Conservation (phyloP, 2,329 filamentous ascomycete species). For the Alternaria hordeiaustralica region DNA sequence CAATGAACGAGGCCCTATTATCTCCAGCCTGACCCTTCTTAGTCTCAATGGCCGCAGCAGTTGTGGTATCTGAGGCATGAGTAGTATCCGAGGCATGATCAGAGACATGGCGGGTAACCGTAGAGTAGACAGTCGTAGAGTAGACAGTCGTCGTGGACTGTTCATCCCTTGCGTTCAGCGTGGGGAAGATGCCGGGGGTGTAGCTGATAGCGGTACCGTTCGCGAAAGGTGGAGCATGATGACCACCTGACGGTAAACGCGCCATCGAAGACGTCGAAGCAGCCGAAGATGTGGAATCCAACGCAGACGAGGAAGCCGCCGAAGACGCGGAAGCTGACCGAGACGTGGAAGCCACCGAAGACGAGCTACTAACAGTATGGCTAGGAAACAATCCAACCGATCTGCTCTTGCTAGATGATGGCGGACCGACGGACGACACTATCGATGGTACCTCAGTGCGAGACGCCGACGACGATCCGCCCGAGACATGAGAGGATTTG, state of each 20-base stretch:
- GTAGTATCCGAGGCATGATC: not conserved
- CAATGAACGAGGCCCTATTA: constrained; percentile 3
- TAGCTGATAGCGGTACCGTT: constrained; percentile 5
- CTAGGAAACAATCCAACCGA: not conserved
- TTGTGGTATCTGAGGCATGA: not conserved
- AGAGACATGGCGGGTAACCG: not conserved
- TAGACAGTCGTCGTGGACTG: not conserved
- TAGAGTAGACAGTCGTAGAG: not conserved
- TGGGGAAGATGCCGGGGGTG: constrained; percentile 9
- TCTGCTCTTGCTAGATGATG: not conserved
- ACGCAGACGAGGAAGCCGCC: not conserved
- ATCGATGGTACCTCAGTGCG: not conserved
- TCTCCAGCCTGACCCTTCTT: constrained; percentile 8
- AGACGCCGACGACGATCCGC: not conserved
- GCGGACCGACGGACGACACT: not conserved
- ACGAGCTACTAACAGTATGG: not conserved
- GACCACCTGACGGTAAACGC: not conserved
- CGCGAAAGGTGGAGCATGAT: not conserved
- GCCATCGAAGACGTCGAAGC: not conserved
- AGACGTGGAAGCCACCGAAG: not conserved
- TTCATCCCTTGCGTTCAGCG: constrained; percentile 7
- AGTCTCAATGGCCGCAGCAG: not conserved
- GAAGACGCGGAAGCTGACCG: not conserved
- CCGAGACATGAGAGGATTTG: not conserved
- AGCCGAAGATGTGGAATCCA: not conserved